Conservation (phyloP, 345 rosid genomes). For the Salix viminalis region DNA sequence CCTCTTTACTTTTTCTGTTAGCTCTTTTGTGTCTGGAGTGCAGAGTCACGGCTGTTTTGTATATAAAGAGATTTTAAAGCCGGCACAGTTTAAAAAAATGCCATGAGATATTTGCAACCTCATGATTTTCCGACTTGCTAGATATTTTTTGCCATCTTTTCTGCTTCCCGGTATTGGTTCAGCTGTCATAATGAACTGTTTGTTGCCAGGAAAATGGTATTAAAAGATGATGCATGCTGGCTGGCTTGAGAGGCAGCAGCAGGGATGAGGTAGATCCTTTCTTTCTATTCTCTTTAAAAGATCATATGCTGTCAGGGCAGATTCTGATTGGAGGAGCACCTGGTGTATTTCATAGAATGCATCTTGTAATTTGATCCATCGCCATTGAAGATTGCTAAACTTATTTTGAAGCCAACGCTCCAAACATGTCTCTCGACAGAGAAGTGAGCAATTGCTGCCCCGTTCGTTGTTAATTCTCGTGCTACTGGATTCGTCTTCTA, state of each 20-base stretch:
- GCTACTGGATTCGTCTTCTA: no score
- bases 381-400: no score
- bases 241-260: neutral
- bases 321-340: neutral
- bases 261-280: neutral
- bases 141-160: neutral
- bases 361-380: neutral
- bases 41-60: constrained; percentile 46
- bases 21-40: constrained; percentile 30
- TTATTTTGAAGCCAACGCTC: no score
- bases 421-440: no score
- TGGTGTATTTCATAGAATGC: neutral
- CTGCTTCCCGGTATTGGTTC: neutral
- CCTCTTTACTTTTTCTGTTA: neutral
- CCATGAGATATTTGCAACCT: constrained; percentile 19
- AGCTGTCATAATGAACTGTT: constrained; percentile 13
- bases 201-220: constrained; percentile 8
- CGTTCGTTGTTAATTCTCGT: no score
- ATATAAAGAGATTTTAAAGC: constrained; percentile 46
- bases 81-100: constrained; percentile 22
- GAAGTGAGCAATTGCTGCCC: no score
- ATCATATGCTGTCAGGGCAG: neutral
- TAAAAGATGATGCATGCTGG: constrained; percentile 9
- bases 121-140: neutral
- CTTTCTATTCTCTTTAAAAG: neutral